These are phyloP conservation scores for Fusarium domesticum DNA, from an alignment of 2,329 filamentous ascomycete species.

Conservation along the genomic window DNA sequence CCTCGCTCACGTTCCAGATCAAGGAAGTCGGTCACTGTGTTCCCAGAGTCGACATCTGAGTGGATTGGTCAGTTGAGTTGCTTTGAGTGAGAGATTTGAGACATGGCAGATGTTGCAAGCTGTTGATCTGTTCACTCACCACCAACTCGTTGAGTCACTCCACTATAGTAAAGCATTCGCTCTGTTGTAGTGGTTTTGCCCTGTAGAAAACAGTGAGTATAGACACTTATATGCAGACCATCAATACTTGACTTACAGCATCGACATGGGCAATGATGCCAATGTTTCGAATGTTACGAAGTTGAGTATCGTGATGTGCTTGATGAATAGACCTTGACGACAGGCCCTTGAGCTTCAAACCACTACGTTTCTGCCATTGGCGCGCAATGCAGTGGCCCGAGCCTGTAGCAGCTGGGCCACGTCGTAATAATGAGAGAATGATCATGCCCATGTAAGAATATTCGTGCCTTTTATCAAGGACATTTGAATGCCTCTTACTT, in stretches of 20 bases:
- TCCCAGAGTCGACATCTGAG: conserved; percentile 87
- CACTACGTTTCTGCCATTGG: conserved; percentile 19
- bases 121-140: conserved; percentile 39
- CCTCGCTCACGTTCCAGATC: conserved; percentile 88
- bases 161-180: conserved; percentile 97
- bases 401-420: conserved; percentile 15
- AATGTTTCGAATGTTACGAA: conserved; percentile 76
- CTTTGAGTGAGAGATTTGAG: background rate
- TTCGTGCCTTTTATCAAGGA: conserved; percentile 5
- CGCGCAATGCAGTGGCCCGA: conserved; percentile 20
- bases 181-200: conserved; percentile 98
- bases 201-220: conserved; percentile 32
- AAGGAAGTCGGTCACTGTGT: conserved; percentile 95
- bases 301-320: conserved; percentile 24
- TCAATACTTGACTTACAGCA: conserved; percentile 53
- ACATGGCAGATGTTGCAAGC: too few species aligned
- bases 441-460: conserved; percentile 21
- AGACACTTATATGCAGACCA: fast-evolving
- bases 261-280: conserved; percentile 99
- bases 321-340: conserved; percentile 20
- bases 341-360: conserved; percentile 6
- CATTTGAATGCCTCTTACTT: conserved; percentile 18
- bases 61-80: conserved; percentile 5
- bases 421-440: conserved; percentile 23
- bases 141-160: conserved; percentile 82